These are phyloP conservation scores for Epichloe brachyelytri DNA, from an alignment of 2,329 filamentous ascomycete species.

Conservation along the genomic window DNA sequence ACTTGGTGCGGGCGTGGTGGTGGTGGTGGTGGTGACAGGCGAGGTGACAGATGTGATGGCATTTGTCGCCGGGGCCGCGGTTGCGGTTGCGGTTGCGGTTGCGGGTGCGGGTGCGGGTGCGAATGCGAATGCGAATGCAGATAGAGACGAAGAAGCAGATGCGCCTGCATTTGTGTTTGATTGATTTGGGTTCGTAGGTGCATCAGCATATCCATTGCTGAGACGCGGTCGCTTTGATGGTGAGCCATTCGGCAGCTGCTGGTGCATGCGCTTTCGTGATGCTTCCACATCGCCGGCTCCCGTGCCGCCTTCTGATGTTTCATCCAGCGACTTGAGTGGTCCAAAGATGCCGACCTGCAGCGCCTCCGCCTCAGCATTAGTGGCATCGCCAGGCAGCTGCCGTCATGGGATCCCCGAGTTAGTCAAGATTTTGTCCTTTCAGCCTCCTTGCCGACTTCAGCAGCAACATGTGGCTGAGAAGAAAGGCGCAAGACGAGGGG, in stretches of 20 bases:
- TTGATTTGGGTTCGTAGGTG: constrained; percentile 18
- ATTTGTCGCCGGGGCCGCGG: constrained; percentile 21
- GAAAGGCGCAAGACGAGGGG: not conserved
- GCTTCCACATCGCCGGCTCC: constrained; percentile 26
- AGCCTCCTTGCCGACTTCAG: not conserved
- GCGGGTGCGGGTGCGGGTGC: constrained; percentile 22
- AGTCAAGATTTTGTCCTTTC: not conserved
- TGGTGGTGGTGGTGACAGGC: not conserved
- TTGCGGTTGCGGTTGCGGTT: constrained; percentile 22
- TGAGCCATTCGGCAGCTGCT: constrained; percentile 37
- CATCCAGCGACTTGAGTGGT: constrained; percentile 33
- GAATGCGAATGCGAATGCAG: not conserved
- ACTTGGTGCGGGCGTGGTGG: constrained; percentile 27
- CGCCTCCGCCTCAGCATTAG: constrained; percentile 31
- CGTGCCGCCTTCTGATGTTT: constrained; percentile 22
- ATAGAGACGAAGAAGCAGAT: constrained; percentile 9
- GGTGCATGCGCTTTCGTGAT: constrained; percentile 37
- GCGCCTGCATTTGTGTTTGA: constrained; percentile 17
- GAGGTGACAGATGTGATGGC: not conserved
- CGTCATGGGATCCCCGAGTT: not conserved
- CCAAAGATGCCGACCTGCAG: constrained; percentile 44
- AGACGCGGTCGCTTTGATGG: constrained; percentile 46
- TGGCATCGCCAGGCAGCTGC: constrained; percentile 34
- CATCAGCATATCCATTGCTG: constrained; percentile 50
- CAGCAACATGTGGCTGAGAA: not conserved